Base-by-base conservation (phyloP, 371 early-diverging fungal species). In the Cokeromyces recurvatus region DNA sequence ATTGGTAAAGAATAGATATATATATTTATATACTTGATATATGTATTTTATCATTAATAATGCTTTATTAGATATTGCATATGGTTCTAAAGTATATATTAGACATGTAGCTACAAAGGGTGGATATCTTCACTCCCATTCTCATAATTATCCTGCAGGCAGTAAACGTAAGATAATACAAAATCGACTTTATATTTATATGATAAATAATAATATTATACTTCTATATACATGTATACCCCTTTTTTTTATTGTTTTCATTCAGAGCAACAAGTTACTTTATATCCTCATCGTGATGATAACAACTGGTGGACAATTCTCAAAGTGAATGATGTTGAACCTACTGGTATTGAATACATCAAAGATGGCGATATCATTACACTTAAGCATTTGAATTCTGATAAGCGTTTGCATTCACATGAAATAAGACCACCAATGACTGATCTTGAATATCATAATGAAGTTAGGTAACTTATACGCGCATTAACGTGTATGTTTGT, bases 221-320 rank as follows among this genome's bases (percentile, higher is more conserved):
- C n/a, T n/a, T n/a, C n/a, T n/a, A n/a, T n/a, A n/a, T n/a, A n/a
- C n/a, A n/a, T n/a, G n/a, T n/a, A n/a, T n/a, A n/a, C n/a, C n/a
- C n/a, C n/a, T n/a, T n/a, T n/a, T n/a, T n/a, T n/a, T n/a, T n/a
- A n/a, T n/a, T n/a, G n/a, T n/a, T n/a, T n/a, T n/a, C n/a, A n/a
- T n/a, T n/a, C 51, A 84, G 84, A 96, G 43, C 98, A 97, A 81
- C 97, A 98, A 71, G 78, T 98, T 10, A 97, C 97, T 1, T 78
- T 91, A 5, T 98, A 98, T 66, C 86, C 90, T 14, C 91, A 91
- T 66, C 78, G 81, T 19, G 96, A 97, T 59, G 62, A 64, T 20
- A 97, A 97, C 73, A 95, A 95, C 62, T 51, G 81, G 49, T 98
- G 95, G 95, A 66, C 69, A 6, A 74, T 91, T 43, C 62, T 75